phyloP scores from a whole-genome alignment of 352 stramenopile species.

The Phytopythium sindhum region DNA sequence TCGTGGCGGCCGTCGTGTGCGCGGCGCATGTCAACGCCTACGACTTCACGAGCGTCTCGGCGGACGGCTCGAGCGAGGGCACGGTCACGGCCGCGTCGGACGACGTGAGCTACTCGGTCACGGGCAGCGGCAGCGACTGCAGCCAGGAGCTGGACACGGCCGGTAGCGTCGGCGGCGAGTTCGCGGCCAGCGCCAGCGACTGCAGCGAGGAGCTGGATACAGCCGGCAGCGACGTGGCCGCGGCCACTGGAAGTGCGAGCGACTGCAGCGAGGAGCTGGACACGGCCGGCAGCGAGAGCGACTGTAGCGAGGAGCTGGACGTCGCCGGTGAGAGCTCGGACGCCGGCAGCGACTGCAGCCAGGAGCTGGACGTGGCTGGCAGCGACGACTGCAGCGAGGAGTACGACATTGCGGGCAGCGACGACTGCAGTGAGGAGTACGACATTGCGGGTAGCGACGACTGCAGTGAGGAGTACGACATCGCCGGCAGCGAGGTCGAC shows the following conservation, averaged over 20 bases:
- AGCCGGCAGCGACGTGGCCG: conserved; percentile 14
- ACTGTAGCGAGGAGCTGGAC: conserved; percentile 15
- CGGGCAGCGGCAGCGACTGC: conserved; percentile 13
- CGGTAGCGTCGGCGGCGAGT: conserved; percentile 18
- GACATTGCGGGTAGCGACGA: conserved; percentile 16
- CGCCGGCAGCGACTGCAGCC: conserved; percentile 3
- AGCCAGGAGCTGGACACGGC: conserved; percentile 25
- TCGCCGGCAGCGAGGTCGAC: conserved; percentile 23
- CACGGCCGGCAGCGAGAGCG: conserved; percentile 16
- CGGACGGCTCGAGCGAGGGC: conserved; percentile 16
- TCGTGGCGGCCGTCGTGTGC: conserved; percentile 55
- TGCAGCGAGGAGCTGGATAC: conserved; percentile 24
- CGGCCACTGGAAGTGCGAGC: conserved; percentile 21
- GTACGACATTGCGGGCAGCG: conserved; percentile 21
- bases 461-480: conserved; percentile 26
- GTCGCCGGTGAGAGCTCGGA: conserved; percentile 7
- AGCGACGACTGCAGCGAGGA: conserved; percentile 15
- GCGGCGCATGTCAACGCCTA: conserved; percentile 49
- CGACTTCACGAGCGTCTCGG: conserved; percentile 32
- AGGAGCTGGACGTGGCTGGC: conserved; percentile 8
- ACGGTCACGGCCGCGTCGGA: conserved; percentile 12
- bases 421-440: conserved; percentile 22
- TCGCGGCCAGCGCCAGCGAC: conserved; percentile 8
- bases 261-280: conserved; percentile 30
- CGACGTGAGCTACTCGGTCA: conserved; percentile 9